These are phyloP conservation scores for Geosmithia putterillii DNA, from an alignment of 2,329 filamentous ascomycete species.

Conservation along the genomic window DNA sequence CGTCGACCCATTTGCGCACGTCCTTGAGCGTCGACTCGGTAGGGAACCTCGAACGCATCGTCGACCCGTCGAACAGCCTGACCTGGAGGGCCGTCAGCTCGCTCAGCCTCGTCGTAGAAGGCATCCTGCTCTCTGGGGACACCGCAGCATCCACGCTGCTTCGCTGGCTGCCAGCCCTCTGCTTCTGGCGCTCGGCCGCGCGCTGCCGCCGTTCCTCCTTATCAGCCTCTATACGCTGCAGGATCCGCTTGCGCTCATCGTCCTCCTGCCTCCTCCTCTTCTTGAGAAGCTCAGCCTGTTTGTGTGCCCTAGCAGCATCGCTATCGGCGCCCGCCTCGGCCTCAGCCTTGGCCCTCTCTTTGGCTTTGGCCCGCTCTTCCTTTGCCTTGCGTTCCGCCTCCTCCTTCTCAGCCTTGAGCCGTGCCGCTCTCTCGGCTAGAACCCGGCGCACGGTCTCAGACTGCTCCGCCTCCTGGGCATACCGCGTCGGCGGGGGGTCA, in stretches of 20 bases:
- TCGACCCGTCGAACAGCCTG: conserved; percentile 73
- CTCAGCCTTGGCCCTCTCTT: conserved; percentile 31
- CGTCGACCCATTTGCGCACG: conserved; percentile 69
- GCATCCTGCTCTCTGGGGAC: conserved; percentile 18
- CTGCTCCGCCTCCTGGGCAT: conserved; percentile 11
- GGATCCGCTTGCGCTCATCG: conserved; percentile 58
- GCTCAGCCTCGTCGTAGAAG: conserved; percentile 12
- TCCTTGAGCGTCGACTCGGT: conserved; percentile 49
- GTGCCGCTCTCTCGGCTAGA: conserved; percentile 37
- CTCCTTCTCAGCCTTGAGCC: conserved; percentile 26
- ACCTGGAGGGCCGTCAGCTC: conserved; percentile 53
- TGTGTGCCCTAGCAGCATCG: conserved; percentile 20
- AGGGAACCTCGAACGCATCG: conserved; percentile 60
- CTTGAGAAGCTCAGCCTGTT: conserved; percentile 42
- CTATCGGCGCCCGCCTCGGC: conserved; percentile 20
- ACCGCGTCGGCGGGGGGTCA: conserved; percentile 6
- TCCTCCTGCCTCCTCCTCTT: conserved; percentile 53
- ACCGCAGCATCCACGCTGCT: conserved; percentile 15
- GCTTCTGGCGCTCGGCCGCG: conserved; percentile 35
- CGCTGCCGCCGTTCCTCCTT: conserved; percentile 52
- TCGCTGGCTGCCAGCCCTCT: conserved; percentile 16
- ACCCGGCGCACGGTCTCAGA: conserved; percentile 23
- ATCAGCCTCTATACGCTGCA: conserved; percentile 67
- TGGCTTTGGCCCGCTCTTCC: conserved; percentile 33
- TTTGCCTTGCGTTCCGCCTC: conserved; percentile 34